Base-by-base conservation (phyloP, 2,329 filamentous ascomycete genomes). In the Sporothrix euskadiensis region DNA sequence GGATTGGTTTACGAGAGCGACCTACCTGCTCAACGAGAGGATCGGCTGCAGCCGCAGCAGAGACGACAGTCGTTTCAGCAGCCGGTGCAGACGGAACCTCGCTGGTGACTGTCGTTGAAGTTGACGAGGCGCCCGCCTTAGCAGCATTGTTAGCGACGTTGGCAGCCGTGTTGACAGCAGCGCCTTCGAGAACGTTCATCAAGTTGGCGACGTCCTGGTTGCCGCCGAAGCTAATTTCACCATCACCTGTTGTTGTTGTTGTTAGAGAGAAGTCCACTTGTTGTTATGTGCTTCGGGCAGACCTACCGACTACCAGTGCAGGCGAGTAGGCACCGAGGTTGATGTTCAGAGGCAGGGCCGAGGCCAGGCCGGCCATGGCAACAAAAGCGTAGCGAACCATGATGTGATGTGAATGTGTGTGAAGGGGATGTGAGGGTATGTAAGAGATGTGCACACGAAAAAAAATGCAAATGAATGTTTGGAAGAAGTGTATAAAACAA, bases 171-270 rank as follows among this genome's bases (percentile, higher is more conserved):
- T 79, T 82, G 74, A 82, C 81, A 66, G 84, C 84, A 47, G 84
- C 84, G 71, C 84, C 84, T 78, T 85, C 82, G 75, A 84, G 81
- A 57, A 82, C 83, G 75, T 81, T 85, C 79, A 85, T 83, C 72
- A 85, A 77, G 71, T 77, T 81, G 63, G 83, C 81, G 44, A 85
- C 84, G 78, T 85, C 84, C 78, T 82, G 80, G 72, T 80, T 81
- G 74, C 84, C 83, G 76, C 83, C 81, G 75, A 85, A 85, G 75
- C 83, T 84, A 74, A 85, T 84, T 77, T 84, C 84, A 80, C 84
- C 84, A 80, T 81, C 80, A 81, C 80, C 80, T 81, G 78, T 78
- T 71, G 66, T 61, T 81, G 78, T 78, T 71, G 66, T 61, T 52
- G 47, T 74, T 32, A 69, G 70, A 6, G 19, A 16, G 66, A 77